Conservation (phyloP, 306 rosid genomes). For the Cyclanthera cordifolia region DNA sequence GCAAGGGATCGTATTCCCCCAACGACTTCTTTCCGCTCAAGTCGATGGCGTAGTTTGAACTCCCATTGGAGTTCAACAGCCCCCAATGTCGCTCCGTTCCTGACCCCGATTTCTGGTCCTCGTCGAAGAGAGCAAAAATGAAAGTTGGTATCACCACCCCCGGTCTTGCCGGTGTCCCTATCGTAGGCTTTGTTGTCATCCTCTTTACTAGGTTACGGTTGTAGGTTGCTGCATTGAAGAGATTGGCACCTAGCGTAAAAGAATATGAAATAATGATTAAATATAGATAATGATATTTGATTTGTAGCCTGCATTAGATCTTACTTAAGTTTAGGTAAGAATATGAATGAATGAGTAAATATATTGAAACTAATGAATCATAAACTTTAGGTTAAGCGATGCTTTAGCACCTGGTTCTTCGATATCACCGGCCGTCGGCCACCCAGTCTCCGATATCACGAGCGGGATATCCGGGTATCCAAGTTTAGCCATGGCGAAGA, state of each 20-base stretch:
- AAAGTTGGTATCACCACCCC: slow-evolving; percentile 47
- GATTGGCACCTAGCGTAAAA: slow-evolving; percentile 28
- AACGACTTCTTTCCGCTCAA: slow-evolving; percentile 25
- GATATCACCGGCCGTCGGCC: slow-evolving; percentile 53
- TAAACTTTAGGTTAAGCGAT: not conserved
- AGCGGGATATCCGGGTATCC: slow-evolving; percentile 47
- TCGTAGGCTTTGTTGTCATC: slow-evolving; percentile 36
- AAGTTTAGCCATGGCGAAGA: slow-evolving; percentile 61
- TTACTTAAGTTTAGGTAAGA: too few species aligned
- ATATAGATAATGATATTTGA: too few species aligned
- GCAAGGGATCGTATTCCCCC: slow-evolving; percentile 19
- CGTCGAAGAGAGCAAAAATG: slow-evolving; percentile 57
- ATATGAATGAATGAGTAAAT: too few species aligned
- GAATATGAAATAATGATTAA: not conserved
- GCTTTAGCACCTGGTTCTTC: slow-evolving; percentile 18
- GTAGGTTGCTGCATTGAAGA: slow-evolving; percentile 50
- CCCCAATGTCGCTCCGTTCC: slow-evolving; percentile 85
- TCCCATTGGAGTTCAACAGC: slow-evolving; percentile 38
- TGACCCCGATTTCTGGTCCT: slow-evolving; percentile 49
- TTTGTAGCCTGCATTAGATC: too few species aligned
- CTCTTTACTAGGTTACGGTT: slow-evolving; percentile 45
- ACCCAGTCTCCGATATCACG: slow-evolving; percentile 58
- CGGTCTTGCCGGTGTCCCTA: slow-evolving; percentile 63
- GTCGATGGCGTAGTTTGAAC: slow-evolving; percentile 48
- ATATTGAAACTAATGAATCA: too few species aligned